Evolutionary conservation across 208 protist species (phyloP).

Genomic region (Jaenimonas drosophilae): DNA sequence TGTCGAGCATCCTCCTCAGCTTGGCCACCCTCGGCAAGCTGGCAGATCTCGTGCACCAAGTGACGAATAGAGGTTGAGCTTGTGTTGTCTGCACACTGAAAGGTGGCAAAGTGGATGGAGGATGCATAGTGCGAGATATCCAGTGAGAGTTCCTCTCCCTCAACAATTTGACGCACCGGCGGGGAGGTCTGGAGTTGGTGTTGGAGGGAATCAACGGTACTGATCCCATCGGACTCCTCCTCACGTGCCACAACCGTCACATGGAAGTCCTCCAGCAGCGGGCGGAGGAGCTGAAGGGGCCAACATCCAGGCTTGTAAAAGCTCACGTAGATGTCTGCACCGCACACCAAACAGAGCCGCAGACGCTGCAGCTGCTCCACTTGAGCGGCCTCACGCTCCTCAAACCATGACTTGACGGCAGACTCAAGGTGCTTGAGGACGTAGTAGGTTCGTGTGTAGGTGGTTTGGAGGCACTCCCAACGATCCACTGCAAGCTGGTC

Average conservation of each 20-base stretch:
- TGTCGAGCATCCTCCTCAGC: no score
- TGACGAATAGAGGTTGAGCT: no score
- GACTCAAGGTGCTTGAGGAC: conserved; percentile 62
- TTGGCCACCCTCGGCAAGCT: no score
- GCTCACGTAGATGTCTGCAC: conserved; percentile 60
- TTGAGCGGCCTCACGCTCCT: conserved; percentile 6
- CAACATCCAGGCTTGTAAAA: conserved; percentile 65
- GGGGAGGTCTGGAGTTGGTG: no score
- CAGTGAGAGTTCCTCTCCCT: no score
- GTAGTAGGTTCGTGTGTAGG: conserved; percentile 47
- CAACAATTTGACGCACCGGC: no score
- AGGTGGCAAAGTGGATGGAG: no score
- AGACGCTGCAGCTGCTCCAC: conserved; percentile 13
- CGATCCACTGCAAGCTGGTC: conserved; percentile 33
- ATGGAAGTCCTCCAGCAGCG: conserved; percentile 40
- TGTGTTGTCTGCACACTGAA: no score
- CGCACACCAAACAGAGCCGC: conserved; percentile 49
- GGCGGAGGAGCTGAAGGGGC: conserved; percentile 35
- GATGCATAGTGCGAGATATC: no score
- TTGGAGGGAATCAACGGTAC: no score
- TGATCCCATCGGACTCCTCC: no score
- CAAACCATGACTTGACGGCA: conserved; percentile 32
- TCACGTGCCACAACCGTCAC: conserved; percentile 36
- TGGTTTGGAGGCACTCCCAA: conserved; percentile 66
- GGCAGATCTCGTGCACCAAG: no score